Base-by-base conservation (phyloP, 352 stramenopile genomes). In the Pythium rhizo-oryzae region DNA sequence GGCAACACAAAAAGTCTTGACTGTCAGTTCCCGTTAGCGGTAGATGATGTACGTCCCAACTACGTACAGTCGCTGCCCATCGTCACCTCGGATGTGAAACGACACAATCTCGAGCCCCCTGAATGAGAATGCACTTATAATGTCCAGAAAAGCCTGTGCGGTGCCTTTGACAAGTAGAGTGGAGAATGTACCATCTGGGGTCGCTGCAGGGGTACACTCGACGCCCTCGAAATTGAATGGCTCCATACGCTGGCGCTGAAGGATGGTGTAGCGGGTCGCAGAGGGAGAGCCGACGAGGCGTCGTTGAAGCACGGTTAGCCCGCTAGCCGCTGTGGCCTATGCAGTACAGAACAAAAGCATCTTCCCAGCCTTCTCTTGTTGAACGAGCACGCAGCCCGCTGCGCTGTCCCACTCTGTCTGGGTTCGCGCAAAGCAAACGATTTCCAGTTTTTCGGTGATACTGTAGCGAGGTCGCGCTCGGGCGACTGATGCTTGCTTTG, bases 371-470 rank as follows among this genome's bases (percentile, higher is more conserved):
- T 43, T 6, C 33, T 67, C 61, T 47, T 61, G 33, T 7, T 33
- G 50, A 19, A 67, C 47, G 25, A 67, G 24, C 9, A 21, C 13
- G 33, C 61, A 67, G 11, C 33, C 61, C 8, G 51, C 24, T 0
- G 61, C 50, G 19, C 61, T 61, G 41, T 67, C 61, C 61, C 61
- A 67, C 33, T 24, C 49, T 4, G 59, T 49, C 21, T 67, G 49
- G 13, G 41, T 15, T 4, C 18, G 41, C 18, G 41, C 41, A 21
- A 21, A 49, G 12, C 18, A 15, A 4, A 49, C 41, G 41, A 49
- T 49, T 21, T 49, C 41, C 41, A 49, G 41, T 15, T 49, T 49
- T 15, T 49, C 4, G 11, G 8, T 15, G 41, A 49, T 15, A 4
- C 12, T 21, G 18, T 49, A 49, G 8, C 41, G 41, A 16, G 41